phyloP scores from a whole-genome alignment of 768 basidiomycete genomes.

The Pleurotus giganteus region DNA sequence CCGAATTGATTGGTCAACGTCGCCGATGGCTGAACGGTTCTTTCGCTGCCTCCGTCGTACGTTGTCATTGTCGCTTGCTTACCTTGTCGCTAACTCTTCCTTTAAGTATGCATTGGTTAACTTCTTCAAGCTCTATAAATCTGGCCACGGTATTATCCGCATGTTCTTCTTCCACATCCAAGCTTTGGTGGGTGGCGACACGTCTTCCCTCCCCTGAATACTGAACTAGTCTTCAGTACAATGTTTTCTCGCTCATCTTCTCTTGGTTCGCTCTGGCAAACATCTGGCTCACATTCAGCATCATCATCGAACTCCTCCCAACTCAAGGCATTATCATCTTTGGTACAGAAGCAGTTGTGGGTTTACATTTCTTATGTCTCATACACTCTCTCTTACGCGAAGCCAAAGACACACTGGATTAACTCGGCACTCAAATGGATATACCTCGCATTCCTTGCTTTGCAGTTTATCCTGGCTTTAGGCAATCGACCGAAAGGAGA shows the following conservation, averaged over 20 bases:
- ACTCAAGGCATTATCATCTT: slow-evolving; percentile 56
- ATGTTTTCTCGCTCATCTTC: slow-evolving; percentile 80
- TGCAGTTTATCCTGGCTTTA: slow-evolving; percentile 65
- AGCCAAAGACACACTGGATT: slow-evolving; percentile 78
- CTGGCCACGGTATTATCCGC: slow-evolving; percentile 82
- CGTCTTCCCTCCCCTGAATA: neutral
- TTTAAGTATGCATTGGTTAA: slow-evolving; percentile 87
- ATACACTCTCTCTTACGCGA: slow-evolving; percentile 5
- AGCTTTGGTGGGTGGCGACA: slow-evolving; percentile 41
- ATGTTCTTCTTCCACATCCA: slow-evolving; percentile 98
- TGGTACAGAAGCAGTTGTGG: slow-evolving; percentile 65
- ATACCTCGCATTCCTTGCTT: slow-evolving; percentile 79
- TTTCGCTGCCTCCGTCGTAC: slow-evolving; percentile 86
- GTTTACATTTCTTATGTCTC: slow-evolving; percentile 23
- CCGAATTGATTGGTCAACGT: slow-evolving; percentile 92
- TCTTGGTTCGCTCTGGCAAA: slow-evolving; percentile 94
- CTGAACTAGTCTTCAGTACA: slow-evolving; percentile 52
- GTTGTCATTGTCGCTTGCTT: slow-evolving; percentile 23
- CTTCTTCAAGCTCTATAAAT: slow-evolving; percentile 86
- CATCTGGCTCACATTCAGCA: slow-evolving; percentile 93
- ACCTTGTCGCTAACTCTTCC: neutral
- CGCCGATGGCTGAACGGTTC: slow-evolving; percentile 97
- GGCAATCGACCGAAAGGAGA: slow-evolving; percentile 90
- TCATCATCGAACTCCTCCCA: slow-evolving; percentile 88
- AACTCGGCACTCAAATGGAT: slow-evolving; percentile 83